phyloP scores from a whole-genome alignment of 1,284 basidiomycete genomes.

The Singerocomus inundabilis region DNA sequence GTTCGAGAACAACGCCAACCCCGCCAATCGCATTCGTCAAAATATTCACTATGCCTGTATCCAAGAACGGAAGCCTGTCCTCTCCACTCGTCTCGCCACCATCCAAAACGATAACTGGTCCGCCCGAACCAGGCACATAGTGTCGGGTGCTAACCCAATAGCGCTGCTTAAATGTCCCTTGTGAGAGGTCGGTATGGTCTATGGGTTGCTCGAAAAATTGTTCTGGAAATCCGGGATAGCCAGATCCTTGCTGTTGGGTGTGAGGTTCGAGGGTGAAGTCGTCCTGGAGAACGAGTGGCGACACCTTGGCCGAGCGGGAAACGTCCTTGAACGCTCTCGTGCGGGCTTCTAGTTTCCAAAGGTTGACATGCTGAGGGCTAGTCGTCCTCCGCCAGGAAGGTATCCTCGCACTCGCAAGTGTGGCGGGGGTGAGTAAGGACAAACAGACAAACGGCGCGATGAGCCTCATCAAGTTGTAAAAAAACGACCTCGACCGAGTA shows the following conservation, averaged over 20 bases:
- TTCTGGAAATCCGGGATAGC: conserved; percentile 45
- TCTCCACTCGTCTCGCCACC: conserved; percentile 83
- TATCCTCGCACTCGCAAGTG: conserved; percentile 11
- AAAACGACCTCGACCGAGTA: background rate
- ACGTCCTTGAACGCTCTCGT: conserved; percentile 7
- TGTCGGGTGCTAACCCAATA: conserved; percentile 91
- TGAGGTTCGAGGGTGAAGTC: background rate
- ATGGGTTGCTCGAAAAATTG: conserved; percentile 82
- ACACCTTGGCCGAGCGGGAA: conserved; percentile 7
- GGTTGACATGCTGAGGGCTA: conserved; percentile 42
- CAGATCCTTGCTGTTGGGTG: background rate
- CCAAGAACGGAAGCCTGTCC: conserved; percentile 67
- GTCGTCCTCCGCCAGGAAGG: conserved; percentile 18
- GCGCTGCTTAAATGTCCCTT: conserved; percentile 64
- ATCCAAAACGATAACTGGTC: conserved; percentile 80
- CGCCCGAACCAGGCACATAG: conserved; percentile 69
- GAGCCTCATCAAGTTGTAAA: conserved; percentile 17
- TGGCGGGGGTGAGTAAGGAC: conserved; percentile 11
- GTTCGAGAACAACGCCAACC: conserved; percentile 87
- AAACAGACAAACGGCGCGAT: conserved; percentile 11
- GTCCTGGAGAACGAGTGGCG: conserved; percentile 27
- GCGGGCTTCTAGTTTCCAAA: conserved; percentile 39
- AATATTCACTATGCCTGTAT: conserved; percentile 86
- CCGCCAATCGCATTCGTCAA: conserved; percentile 82
- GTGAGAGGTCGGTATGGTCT: conserved; percentile 67